Conservation (phyloP, 2,329 filamentous ascomycete species). For the Ceratocystis eucalypticola region DNA sequence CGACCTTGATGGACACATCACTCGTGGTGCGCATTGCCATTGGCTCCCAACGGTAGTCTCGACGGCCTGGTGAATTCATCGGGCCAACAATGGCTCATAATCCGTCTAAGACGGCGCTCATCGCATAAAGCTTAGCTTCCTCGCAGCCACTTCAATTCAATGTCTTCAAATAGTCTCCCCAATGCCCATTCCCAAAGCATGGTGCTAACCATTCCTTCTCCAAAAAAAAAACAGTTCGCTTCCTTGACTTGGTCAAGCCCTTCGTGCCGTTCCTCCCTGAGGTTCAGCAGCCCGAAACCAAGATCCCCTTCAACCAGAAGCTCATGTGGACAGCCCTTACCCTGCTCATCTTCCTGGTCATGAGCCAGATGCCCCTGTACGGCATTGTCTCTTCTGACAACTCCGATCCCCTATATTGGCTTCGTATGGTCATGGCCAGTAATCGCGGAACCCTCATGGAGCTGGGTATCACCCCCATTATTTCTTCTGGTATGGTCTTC, state of each 20-base stretch:
- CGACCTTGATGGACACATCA: not conserved
- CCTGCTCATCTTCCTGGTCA: constrained; percentile 96
- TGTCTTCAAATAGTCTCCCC: not conserved
- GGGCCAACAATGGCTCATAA: not conserved
- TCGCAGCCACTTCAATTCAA: not conserved
- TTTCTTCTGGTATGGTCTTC: constrained; percentile 99
- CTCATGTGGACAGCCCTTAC: constrained; percentile 92
- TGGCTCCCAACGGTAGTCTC: not conserved
- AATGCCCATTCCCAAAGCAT: not conserved
- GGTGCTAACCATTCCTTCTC: constrained; percentile 14
- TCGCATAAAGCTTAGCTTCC: not conserved
- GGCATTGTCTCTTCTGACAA: constrained; percentile 98
- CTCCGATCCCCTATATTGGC: constrained; percentile 97
- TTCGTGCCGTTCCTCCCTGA: constrained; percentile 99
- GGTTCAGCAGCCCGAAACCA: constrained; percentile 96
- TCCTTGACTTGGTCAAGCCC: constrained; percentile 98
- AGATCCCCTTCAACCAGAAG: constrained; percentile 98
- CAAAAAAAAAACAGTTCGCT: constrained; percentile 56
- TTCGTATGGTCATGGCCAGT: constrained; percentile 99
- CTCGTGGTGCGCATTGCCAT: not conserved
- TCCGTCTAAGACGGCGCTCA: not conserved
- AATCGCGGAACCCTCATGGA: constrained; percentile 96
- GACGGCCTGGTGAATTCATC: not conserved
- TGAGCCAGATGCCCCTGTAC: constrained; percentile 99
- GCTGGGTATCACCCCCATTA: constrained; percentile 93